Evolutionary conservation across 2,329 filamentous ascomycete species (phyloP), one percentile per base, ranked within the genome.

Genomic region (Hortaea werneckii): DNA sequence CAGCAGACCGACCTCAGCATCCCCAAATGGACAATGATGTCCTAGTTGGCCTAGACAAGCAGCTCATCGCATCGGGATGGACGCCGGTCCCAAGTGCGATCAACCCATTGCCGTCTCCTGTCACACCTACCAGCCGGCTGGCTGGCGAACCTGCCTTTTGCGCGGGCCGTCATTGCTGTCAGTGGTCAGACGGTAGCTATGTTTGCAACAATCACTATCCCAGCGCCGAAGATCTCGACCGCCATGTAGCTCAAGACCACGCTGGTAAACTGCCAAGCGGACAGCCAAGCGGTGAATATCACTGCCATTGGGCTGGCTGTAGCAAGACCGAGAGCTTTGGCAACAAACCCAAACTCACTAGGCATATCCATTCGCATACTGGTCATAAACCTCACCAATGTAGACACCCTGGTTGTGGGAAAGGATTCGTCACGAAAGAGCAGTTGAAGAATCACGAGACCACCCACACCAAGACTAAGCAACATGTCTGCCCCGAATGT

Each of bases 391-490:
- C 60, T 5, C 58, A 61, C 42, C 51, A 78, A 5, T 78, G 75
- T 46, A 65, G 69, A 39, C 83, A 79, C 51, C 57, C 67, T 1
- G 66, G 70, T 13, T 85, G 82, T 54, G 67, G 70, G 7, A 67
- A 76, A 47, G 67, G 68, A 3, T 79, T 85, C 55, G 83, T 81
- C 0, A 80, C 80, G 2, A 77, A 80, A 54, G 81, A 85, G 59
- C 78, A 82, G 1, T 70, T 85, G 5, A 75, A 78, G 37, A 81
- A 84, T 58, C 82, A 86, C 54, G 71, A 77, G 58, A 74, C 80
- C 12, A 82, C 77, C 2, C 82, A 86, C 56, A 81, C 79, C 0
- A 78, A 79, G 35, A 75, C 78, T 49, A 81, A 77, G 50, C 80
- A 81, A 27, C 81, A 78, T 64, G 65, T 71, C 37, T 85, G 82